These are phyloP conservation scores for Candida pini DNA, from an alignment of 805 yeast genomes.

Conservation along the genomic window DNA sequence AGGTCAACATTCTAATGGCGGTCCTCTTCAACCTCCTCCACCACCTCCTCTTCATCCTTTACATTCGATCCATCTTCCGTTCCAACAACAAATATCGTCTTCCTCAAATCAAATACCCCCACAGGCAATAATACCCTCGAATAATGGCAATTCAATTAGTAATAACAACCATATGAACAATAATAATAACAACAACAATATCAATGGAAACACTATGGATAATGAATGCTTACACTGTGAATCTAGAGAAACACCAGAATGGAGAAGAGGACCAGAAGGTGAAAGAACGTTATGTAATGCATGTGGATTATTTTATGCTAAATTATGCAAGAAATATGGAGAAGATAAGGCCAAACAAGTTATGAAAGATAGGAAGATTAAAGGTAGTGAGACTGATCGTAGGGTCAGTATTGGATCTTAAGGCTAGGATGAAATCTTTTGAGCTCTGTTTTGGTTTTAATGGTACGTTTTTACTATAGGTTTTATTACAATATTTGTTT, in stretches of 20 bases:
- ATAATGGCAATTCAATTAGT: conserved; percentile 1
- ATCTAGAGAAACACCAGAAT: conserved; percentile 66
- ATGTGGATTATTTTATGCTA: conserved; percentile 73
- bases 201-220: conserved; percentile 2
- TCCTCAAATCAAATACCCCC: not conserved
- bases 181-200: conserved; percentile 4
- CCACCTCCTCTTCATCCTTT: too few species aligned
- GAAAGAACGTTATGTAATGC: conserved; percentile 75
- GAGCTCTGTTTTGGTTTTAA: too few species aligned
- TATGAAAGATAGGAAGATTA: conserved; percentile 24
- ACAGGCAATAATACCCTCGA: conserved; percentile 5
- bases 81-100: not conserved
- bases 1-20: too few species aligned
- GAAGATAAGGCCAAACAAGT: conserved; percentile 44
- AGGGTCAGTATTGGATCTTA: conserved; percentile 20
- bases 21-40: too few species aligned
- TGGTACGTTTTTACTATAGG: too few species aligned
- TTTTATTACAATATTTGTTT: too few species aligned
- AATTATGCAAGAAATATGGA: conserved; percentile 55
- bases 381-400: conserved; percentile 24
- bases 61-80: too few species aligned
- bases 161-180: conserved; percentile 2
- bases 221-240: conserved; percentile 36
- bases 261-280: conserved; percentile 81
- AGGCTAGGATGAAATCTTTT: too few species aligned